These are phyloP conservation scores for Ganoderma multipileum DNA, from an alignment of 1,284 basidiomycete genomes.

Conservation along the genomic window DNA sequence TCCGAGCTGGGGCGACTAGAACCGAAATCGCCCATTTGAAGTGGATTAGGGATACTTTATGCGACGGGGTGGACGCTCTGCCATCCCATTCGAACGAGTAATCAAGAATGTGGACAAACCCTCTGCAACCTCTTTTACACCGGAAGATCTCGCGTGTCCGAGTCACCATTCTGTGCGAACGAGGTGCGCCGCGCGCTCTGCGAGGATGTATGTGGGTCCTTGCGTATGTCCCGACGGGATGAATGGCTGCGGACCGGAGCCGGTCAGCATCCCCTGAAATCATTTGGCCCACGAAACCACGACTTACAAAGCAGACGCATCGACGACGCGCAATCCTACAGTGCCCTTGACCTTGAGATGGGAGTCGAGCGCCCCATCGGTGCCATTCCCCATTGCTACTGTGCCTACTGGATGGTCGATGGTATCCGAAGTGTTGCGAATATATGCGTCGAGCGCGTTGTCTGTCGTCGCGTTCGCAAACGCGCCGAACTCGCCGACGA, in stretches of 20 bases:
- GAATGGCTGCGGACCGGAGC: conserved; percentile 13
- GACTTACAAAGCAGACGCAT: conserved; percentile 24
- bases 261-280: not conserved
- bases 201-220: conserved; percentile 16
- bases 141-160: too few species aligned
- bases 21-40: too few species aligned
- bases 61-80: too few species aligned
- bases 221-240: conserved; percentile 19
- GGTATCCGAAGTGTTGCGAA: conserved; percentile 29
- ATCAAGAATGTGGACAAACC: too few species aligned
- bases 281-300: not conserved
- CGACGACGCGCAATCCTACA: conserved; percentile 22
- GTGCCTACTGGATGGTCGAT: conserved; percentile 38
- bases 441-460: conserved; percentile 30
- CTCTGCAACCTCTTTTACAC: too few species aligned
- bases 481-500: conserved; percentile 16
- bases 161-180: not conserved
- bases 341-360: conserved; percentile 21
- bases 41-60: too few species aligned
- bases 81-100: too few species aligned
- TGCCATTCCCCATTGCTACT: conserved; percentile 31
- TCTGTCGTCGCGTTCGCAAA: conserved; percentile 31
- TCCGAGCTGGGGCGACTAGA: too few species aligned
- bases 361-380: conserved; percentile 8
- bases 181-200: conserved; percentile 16